These are phyloP conservation scores for Neonectria coccinea DNA, from an alignment of 2,329 filamentous ascomycete genomes.

Conservation along the genomic window DNA sequence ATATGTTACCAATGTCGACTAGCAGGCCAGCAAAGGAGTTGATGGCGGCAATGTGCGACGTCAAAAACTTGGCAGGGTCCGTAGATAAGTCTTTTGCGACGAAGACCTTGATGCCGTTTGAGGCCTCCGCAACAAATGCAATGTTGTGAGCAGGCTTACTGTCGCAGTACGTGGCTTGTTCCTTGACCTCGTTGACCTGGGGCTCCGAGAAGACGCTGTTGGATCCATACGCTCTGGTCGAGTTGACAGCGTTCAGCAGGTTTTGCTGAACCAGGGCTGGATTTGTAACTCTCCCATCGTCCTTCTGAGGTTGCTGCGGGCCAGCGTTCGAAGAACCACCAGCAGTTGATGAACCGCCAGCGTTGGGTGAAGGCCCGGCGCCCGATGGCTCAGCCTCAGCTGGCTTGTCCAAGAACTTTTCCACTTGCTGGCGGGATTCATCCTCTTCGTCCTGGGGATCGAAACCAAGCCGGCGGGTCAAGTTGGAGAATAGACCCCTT, in stretches of 20 bases:
- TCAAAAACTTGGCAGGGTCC: constrained; percentile 67
- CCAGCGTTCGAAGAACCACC: constrained; percentile 28
- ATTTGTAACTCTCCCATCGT: constrained; percentile 68
- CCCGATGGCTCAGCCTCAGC: constrained; percentile 35
- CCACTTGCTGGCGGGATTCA: constrained; percentile 55
- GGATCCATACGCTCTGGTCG: constrained; percentile 82
- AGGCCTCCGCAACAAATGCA: constrained; percentile 74
- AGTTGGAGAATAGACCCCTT: constrained; percentile 74
- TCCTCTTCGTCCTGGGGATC: constrained; percentile 61
- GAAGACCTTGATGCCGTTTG: constrained; percentile 80
- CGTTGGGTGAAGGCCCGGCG: constrained; percentile 27
- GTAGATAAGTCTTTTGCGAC: constrained; percentile 66
- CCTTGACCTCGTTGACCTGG: constrained; percentile 77
- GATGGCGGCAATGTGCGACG: constrained; percentile 69
- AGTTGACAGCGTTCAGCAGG: constrained; percentile 80
- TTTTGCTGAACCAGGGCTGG: constrained; percentile 74
- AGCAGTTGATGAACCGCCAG: constrained; percentile 29
- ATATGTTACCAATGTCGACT: constrained; percentile 76
- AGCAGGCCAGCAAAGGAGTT: constrained; percentile 78
- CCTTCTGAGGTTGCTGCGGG: constrained; percentile 45
- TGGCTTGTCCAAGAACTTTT: constrained; percentile 57
- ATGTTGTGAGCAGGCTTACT: constrained; percentile 79
- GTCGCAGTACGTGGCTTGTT: constrained; percentile 90
- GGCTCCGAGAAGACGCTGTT: constrained; percentile 79
- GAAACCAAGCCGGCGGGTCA: constrained; percentile 76